Evolutionary conservation across 352 stramenopile genomes (phyloP), one percentile per base, ranked within the genome.

Genomic region (Nothophytophthora sp.): DNA sequence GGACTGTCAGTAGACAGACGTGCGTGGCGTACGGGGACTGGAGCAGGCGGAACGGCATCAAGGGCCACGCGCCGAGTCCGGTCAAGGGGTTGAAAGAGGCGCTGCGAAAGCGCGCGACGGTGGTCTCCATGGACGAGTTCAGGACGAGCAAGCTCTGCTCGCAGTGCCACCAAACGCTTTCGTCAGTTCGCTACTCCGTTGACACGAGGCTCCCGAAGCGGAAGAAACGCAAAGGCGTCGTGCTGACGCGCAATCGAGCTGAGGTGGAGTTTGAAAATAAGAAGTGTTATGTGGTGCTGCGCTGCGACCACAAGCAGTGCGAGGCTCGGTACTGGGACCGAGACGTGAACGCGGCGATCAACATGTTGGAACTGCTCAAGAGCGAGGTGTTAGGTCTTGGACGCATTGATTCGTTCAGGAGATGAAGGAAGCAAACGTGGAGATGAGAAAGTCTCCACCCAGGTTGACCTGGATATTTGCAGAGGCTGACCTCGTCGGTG

Each of bases 81-180:
- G 48, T 64, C 2, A 64, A 59, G 42, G 46, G 47, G 11, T 49
- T 58, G 25, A 38, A 37, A 9, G 1, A 63, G 35, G 47, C 47
- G 27, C 16, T 57, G 46, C 15, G 5, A 28, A 63, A 63, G 47
- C 55, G 55, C 30, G 42, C 42, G 41, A 59, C 33, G 10, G 42
- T 59, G 55, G 55, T 64, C 36, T 53, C 42, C 37, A 58, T 55
- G 55, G 55, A 64, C 28, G 55, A 64, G 42, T 64, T 64, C 55
- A 59, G 28, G 55, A 58, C 42, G 47, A 58, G 55, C 40, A 63
- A 57, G 35, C 47, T 63, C 54, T 63, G 54, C 46, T 63, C 55
- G 55, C 39, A 47, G 47, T 58, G 41, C 40, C 55, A 56, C 44
- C 44, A 47, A 13, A 30, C 36, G 50, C 48, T 64, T 41, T 64